A percentile compares a stretch with the other conserved stretches of the same genome.
Evolutionary conservation across 73 alveolate species (phyloP).

Genomic region (Paramecium primaurelia): DNA sequence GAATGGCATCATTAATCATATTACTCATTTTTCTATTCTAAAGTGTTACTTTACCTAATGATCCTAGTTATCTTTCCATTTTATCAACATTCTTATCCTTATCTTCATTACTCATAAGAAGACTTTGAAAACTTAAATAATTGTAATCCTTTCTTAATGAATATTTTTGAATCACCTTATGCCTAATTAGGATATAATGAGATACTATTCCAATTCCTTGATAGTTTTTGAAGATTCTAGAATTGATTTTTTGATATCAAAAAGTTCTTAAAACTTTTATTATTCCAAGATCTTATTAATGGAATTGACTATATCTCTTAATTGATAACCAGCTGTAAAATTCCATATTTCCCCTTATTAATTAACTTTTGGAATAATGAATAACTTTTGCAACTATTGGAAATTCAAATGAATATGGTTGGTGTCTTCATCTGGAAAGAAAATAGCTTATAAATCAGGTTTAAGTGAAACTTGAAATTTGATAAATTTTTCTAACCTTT

Average conservation of each 20-base stretch:
- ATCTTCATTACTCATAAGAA: neutral
- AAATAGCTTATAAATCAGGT: neutral
- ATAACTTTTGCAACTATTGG: neutral
- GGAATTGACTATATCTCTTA: neutral
- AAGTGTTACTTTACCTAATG: neutral
- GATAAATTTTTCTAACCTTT: neutral
- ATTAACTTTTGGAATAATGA: neutral
- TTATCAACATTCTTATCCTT: neutral
- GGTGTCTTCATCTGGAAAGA: neutral
- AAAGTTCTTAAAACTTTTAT: neutral
- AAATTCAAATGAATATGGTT: neutral
- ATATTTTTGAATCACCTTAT: neutral
- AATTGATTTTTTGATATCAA: neutral
- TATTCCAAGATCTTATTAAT: neutral
- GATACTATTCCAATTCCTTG: neutral
- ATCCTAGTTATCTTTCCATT: neutral
- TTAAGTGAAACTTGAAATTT: neutral
- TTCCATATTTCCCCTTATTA: neutral
- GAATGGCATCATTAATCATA: neutral
- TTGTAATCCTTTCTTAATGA: neutral
- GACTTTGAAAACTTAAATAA: constrained; percentile 26
- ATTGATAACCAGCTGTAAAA: neutral
- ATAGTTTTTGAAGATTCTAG: neutral
- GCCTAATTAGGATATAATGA: neutral
- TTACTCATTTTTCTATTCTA: neutral